Conservation (phyloP, 257 asterid species). For the Solanum clarkiae region DNA sequence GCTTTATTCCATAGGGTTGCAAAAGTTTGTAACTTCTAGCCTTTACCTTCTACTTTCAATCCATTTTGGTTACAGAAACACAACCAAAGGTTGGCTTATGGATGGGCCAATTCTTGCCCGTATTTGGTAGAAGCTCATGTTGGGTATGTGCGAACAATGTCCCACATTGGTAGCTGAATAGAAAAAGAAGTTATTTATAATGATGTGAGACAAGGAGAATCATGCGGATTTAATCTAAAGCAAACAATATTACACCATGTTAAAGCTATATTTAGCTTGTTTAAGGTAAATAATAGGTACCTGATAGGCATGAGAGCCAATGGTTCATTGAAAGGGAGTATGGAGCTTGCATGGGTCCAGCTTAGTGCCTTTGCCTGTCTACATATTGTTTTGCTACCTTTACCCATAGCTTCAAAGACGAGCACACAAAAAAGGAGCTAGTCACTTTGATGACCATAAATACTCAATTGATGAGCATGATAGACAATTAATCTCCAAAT, state of each 20-base stretch:
- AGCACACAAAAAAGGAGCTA: not conserved
- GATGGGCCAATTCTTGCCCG: not conserved
- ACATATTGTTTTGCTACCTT: not conserved
- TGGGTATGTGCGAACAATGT: not conserved
- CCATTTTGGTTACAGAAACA: not conserved
- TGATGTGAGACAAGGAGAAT: not conserved
- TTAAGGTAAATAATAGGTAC: not conserved
- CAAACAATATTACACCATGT: not conserved
- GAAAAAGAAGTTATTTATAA: not conserved
- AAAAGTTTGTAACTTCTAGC: not conserved
- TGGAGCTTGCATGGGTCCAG: too few species aligned
- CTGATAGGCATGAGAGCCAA: too few species aligned
- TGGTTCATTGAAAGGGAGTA: too few species aligned
- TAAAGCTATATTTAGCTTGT: not conserved
- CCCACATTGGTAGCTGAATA: not conserved
- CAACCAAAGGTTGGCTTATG: not conserved
- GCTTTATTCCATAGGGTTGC: not conserved
- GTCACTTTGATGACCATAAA: too few species aligned
- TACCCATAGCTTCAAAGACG: not conserved
- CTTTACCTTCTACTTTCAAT: not conserved
- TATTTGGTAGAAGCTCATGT: not conserved
- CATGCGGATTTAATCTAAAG: not conserved
- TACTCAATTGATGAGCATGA: too few species aligned
- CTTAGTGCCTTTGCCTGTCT: not conserved
- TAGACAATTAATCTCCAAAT: not conserved